Evolutionary conservation across 768 basidiomycete genomes (phyloP), one percentile per base, ranked within the genome.

Genomic region (Mrakia hoshinonis): DNA sequence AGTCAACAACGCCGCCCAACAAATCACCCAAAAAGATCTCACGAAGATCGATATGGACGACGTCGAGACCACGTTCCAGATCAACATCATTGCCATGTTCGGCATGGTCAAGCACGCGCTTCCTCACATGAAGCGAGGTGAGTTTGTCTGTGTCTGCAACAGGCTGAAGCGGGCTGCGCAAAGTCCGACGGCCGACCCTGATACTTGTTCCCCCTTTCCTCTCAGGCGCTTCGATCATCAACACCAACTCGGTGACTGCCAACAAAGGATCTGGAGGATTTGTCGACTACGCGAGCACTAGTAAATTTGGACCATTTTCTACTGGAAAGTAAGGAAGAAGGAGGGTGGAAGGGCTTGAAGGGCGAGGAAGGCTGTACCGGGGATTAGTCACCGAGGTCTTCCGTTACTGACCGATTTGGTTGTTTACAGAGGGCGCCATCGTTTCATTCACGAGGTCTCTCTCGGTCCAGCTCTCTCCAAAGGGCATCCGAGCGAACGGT

Each of bases 181-280:
- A n/a, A n/a, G n/a, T n/a, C n/a, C n/a, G n/a, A n/a, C n/a, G n/a
- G n/a, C n/a, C n/a, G n/a, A n/a, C 43, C 43, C 43, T 43, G 43
- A 43, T 43, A 15, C 43, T 43, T 43, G 43, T 43, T 15, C 15
- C 15, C 15, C 6, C 43, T 7, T 43, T 43, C 43, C 43, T 7
- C 6, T 15, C n/a, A n/a, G 15, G 87, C 1, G 79, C 82, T 3
- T 80, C 81, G 38, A 87, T 87, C 76, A 84, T 88, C 81, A 86
- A 86, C 77, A 85, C 85, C 6, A 83, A 85, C 4, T 84, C 83
- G 6, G 86, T 87, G 36, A 85, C 85, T 0, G 84, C 83, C 18
- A 84, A 84, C 77, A 81, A 68, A 78, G 79, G 68, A 1, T 77
- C 75, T 29, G 77, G 79, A 7, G 66, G 71, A 34, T 79, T 80